Percentiles rank a stretch among this genome's conserved stretches.
phyloP scores from a whole-genome alignment of 2,329 filamentous ascomycete genomes.

The Cyclaneusma minus region DNA sequence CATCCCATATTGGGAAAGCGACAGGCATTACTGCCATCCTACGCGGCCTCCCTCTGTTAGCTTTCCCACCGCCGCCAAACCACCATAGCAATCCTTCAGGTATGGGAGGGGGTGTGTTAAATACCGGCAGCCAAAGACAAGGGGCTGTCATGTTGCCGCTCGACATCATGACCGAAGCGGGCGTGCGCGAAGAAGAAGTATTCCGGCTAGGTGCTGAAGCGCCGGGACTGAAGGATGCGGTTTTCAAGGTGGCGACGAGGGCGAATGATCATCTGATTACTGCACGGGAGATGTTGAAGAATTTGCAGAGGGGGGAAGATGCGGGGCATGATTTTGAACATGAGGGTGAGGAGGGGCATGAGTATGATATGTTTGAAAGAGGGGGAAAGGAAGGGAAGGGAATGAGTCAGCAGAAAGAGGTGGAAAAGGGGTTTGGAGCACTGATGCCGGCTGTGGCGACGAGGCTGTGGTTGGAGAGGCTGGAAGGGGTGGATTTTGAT shows the following conservation, averaged over 20 bases:
- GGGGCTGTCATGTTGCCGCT: constrained; percentile 67
- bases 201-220: constrained; percentile 68
- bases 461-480: constrained; percentile 57
- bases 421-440: constrained; percentile 59
- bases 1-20: constrained; percentile 89
- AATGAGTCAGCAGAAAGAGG: constrained; percentile 29
- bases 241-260: constrained; percentile 83
- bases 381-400: constrained; percentile 21
- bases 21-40: constrained; percentile 75
- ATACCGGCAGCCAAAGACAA: constrained; percentile 27
- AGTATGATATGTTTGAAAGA: constrained; percentile 24
- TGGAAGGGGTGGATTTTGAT: constrained; percentile 78
- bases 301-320: constrained; percentile 55
- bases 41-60: constrained; percentile 78
- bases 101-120: constrained; percentile 22
- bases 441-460: constrained; percentile 69
- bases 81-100: constrained; percentile 33
- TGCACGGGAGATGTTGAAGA: constrained; percentile 77
- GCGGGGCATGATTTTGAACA: constrained; percentile 85
- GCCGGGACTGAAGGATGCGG: constrained; percentile 68
- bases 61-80: constrained; percentile 51
- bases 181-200: constrained; percentile 77
- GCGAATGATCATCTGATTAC: constrained; percentile 95
- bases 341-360: constrained; percentile 55
- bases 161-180: constrained; percentile 73